Evolutionary conservation across 2,329 filamentous ascomycete genomes (phyloP), one percentile per base, ranked within the genome.

Genomic region (Ceratocystis ficicola): DNA sequence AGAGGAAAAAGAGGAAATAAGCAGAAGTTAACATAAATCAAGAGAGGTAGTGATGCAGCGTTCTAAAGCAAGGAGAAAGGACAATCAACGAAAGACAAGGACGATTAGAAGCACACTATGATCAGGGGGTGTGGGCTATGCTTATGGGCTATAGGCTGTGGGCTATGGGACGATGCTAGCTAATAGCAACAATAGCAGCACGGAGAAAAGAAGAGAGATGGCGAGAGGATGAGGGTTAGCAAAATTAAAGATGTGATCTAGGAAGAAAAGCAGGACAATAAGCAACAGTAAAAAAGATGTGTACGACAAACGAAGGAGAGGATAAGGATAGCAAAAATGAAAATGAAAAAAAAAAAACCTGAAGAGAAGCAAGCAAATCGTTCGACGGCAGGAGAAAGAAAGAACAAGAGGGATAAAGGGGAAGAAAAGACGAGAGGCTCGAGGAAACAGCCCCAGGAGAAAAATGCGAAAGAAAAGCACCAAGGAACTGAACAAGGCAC

Each of bases 71-170:
- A 64, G 25, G 28, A 10, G 20, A 64, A 44, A 57, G 30, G 48
- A 17, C 15, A 52, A 64, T 32, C 55, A 64, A 57, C 22, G 10
- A 57, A 55, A 57, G 25, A 55, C 30, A 41, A 28, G 30, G 30
- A 57, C 44, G 15, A 64, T 57, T 64, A 64, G 46, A 63, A 63
- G 61, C 61, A 32, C 61, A 44, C 61, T 63, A 63, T 63, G 22
- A 50, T 63, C 55, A 59, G 55, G 55, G 55, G 55, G 28, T 36
- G 28, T 36, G 30, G 30, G 55, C 28, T 59, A 59, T 59, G 25
- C 25, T 10, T 28, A 32, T 30, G 17, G 55, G 55, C 25, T 50
- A 25, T 50, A n/a, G n/a, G 46, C 17, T 50, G 25, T 61, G n/a
- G 41, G 22, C 22, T 30, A 62, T 25, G 36, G 44, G 22, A 41